Conservation (phyloP, 306 rosid genomes). For the Vigna unguiculata region DNA sequence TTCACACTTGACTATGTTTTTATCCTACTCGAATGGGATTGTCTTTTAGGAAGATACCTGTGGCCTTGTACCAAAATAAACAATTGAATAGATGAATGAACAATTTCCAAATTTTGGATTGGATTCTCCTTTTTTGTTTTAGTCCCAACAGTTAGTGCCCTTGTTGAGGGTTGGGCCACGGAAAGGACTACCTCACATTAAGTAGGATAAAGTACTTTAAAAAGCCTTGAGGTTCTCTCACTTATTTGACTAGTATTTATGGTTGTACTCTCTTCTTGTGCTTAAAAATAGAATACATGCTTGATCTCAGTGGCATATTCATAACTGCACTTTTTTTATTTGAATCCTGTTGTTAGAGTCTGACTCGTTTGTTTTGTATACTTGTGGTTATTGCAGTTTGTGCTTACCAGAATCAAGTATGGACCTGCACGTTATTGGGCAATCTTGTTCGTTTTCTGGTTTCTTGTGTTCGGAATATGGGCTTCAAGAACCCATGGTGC, state of each 20-base stretch:
- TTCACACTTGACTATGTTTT: slow-evolving; percentile 26
- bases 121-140: too few species aligned
- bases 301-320: slow-evolving; percentile 30
- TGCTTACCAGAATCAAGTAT: slow-evolving; percentile 93
- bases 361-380: slow-evolving; percentile 40
- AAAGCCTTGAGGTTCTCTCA: too few species aligned
- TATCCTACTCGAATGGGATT: background rate
- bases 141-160: too few species aligned
- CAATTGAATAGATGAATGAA: slow-evolving; percentile 5
- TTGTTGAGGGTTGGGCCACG: too few species aligned
- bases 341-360: slow-evolving; percentile 14
- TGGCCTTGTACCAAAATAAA: background rate
- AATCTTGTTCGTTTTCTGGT: slow-evolving; percentile 95
- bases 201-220: too few species aligned
- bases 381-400: slow-evolving; percentile 71
- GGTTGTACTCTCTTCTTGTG: too few species aligned
- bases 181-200: too few species aligned
- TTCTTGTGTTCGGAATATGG: slow-evolving; percentile 98
- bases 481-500: slow-evolving; percentile 88
- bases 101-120: slow-evolving; percentile 24
- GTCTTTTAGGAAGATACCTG: background rate
- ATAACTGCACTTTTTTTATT: background rate
- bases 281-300: slow-evolving; percentile 23
- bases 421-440: slow-evolving; percentile 99
- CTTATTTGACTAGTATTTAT: too few species aligned